These are phyloP conservation scores for Leccinum pachyderme DNA, from an alignment of 1,284 basidiomycete species.

Conservation along the genomic window DNA sequence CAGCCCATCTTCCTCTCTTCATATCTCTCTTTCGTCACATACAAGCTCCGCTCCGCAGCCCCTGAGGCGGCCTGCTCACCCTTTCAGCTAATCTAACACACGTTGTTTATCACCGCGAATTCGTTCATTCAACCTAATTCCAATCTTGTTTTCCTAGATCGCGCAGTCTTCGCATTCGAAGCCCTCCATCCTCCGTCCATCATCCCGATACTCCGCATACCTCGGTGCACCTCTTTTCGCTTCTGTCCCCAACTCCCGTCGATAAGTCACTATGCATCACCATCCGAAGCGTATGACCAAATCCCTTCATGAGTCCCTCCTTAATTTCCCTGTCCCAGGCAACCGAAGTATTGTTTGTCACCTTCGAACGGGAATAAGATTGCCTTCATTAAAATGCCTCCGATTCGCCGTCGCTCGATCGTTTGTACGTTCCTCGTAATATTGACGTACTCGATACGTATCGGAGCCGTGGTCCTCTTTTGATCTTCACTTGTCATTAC, in stretches of 20 bases:
- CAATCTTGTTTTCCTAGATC: conserved; percentile 25
- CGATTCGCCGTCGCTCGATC: conserved; percentile 25
- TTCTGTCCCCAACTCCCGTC: not conserved
- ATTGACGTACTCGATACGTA: conserved; percentile 31
- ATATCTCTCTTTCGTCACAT: conserved; percentile 20
- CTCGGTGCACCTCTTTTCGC: conserved; percentile 7
- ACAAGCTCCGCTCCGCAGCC: conserved; percentile 20
- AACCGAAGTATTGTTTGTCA: conserved; percentile 2
- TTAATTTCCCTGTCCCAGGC: conserved; percentile 10
- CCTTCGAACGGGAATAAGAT: conserved; percentile 24
- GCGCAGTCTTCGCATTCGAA: conserved; percentile 23
- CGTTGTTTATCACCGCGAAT: conserved; percentile 21
- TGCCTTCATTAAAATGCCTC: conserved; percentile 19
- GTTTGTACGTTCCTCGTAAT: conserved; percentile 11
- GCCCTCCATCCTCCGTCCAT: conserved; percentile 11
- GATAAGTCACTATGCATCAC: conserved; percentile 2
- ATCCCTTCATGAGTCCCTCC: conserved; percentile 2
- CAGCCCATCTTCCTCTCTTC: conserved; percentile 14
- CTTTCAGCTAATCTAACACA: conserved; percentile 8
- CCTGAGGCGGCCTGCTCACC: conserved; percentile 10
- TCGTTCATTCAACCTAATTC: conserved; percentile 21
- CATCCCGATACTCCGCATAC: conserved; percentile 23
- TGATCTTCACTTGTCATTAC: conserved; percentile 31
- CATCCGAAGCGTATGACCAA: conserved; percentile 25
- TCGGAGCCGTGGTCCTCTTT: conserved; percentile 24